These are phyloP conservation scores for Akebia trifoliata DNA, from an alignment of 164 flowering plant genomes.

Conservation along the genomic window DNA sequence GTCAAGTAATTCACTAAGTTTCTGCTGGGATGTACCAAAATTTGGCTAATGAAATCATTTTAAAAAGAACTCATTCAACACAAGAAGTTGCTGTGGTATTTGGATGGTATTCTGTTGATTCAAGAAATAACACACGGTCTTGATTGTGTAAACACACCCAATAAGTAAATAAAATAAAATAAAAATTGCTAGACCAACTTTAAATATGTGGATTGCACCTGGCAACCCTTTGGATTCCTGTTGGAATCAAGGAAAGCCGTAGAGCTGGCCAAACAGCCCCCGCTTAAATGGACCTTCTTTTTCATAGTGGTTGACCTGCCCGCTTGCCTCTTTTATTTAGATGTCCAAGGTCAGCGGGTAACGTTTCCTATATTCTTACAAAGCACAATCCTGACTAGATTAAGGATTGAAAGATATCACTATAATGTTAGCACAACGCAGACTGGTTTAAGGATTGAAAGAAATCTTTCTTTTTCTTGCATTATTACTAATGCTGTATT, in stretches of 20 bases:
- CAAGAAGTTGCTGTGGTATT: background rate
- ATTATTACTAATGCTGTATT: slow-evolving; percentile 4
- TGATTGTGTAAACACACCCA: too few relatives aligned
- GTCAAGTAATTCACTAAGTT: background rate
- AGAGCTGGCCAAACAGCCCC: too few relatives aligned
- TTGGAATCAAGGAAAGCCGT: too few relatives aligned
- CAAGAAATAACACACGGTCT: too few relatives aligned
- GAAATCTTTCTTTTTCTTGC: background rate
- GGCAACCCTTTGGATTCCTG: too few relatives aligned
- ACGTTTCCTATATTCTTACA: too few relatives aligned
- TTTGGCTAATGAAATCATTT: background rate
- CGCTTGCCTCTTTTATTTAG: background rate
- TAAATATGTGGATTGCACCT: too few relatives aligned
- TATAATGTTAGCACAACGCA: background rate
- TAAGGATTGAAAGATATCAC: too few relatives aligned
- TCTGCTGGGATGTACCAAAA: background rate
- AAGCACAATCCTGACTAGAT: too few relatives aligned
- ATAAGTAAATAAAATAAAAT: background rate
- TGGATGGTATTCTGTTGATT: background rate
- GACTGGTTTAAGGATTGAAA: background rate
- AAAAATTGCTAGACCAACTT: too few relatives aligned
- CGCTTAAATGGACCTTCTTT: background rate
- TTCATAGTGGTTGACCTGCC: background rate
- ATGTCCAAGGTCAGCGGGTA: background rate
- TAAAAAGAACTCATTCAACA: background rate